Base-by-base conservation (phyloP, 1,139 yeast genomes). In the Geotrichum klebahnii region DNA sequence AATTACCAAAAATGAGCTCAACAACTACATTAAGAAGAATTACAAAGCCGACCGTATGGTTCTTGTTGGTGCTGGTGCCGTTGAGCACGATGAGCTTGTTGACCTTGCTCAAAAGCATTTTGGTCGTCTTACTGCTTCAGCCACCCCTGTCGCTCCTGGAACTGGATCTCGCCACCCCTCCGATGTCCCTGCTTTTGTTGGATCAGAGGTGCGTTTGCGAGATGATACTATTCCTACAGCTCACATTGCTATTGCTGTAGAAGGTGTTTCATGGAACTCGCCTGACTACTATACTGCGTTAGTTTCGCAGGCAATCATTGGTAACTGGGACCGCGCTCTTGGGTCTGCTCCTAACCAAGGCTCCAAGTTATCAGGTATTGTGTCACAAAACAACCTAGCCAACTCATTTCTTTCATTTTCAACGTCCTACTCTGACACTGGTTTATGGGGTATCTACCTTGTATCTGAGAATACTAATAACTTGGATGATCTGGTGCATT, bases 1-100 rank as follows among this genome's bases (percentile, higher is more conserved):
- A 43, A 88, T 92, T 59, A 76, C 84, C 58, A 77, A 88, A 64
- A 71, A 76, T 12, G 96, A 94, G 65, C 76, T 92, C 65, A 80
- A 78, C 53, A 76, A 81, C 58, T 92, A 90, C 69, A 92, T 92
- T 63, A 73, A 78, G 45, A 80, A 85, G 48, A 92, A 92, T 72
- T 92, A 92, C 71, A 86, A 85, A 64, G 96, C 97, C 35, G 97
- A 94, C 69, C 77, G 98, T 63, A 92, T 92, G 98, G 98, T 94
- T 1, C 75, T 94, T 22, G 95, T 90, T 40, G 97, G 97, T 32
- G 88, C 95, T 1, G 99, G 99, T 26, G 84, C 94, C 51, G 92
- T 92, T 19, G 80, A 88, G 61, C 99, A 92, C 69, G 84, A 84
- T 12, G 81, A 82, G 56, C 78, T 92, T 54, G 96, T 90, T 17